Base-by-base conservation (phyloP, 1,284 basidiomycete species). In the Amylostereum chailletii region DNA sequence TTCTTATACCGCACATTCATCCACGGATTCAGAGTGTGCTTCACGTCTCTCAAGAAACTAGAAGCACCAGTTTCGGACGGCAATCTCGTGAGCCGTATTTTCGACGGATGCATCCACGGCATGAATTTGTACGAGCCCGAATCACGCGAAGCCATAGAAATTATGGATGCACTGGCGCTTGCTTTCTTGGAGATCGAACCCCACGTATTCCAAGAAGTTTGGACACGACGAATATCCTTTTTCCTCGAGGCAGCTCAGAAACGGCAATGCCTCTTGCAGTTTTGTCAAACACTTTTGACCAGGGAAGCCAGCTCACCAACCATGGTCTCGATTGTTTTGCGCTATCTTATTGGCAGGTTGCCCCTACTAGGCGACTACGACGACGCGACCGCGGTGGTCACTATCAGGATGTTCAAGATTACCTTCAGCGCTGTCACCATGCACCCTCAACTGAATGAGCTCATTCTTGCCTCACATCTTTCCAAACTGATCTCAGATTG, bases 401-500 rank as follows among this genome's bases (percentile, higher is more conserved):
- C 88, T 7, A 84, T 99, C 52, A 81, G 93, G 47, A 74, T 98
- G 52, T 99, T 94, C 81, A 99, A 98, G 72, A 90, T 97, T 80
- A 88, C 93, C 5, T 99, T 99, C 69, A 78, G 82, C 57, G 91
- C 95, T 2, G 92, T 99, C 54, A 85, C 86, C 36, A 67, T 81
- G 51, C 87, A 83, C 65, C 87, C 94, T 34, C 68, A 71, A 32
- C 70, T 78, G 36, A 99, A 98, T 67, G 96, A 99, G 69, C 79
- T 86, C 11, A 92, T 98, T 50, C 73, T 99, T 6, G 93, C 94
- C 19, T 85, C 90, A 0, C 93, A 99, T 67, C 77, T 99, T 37
- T 86, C 90, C 42, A 94, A 94, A 63, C 71, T 99, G 47, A 89
- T 99, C 61, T 97, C 98, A 90, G 90, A 94, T 60, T 97, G 92